Conservation (phyloP, 129 eudicot species). For the Helianthus tuberosus region DNA sequence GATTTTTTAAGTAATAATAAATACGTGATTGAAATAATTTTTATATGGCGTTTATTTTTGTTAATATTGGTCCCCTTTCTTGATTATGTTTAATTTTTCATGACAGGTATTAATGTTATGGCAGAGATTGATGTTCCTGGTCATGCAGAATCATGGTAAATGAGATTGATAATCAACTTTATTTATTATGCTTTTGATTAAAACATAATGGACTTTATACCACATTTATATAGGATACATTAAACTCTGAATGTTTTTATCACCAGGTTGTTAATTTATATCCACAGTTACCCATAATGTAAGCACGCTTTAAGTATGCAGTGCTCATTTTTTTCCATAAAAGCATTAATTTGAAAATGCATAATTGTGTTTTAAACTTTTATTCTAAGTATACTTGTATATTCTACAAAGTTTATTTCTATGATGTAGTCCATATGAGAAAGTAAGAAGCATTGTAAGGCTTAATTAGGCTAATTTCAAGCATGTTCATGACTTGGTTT, state of each 20-base stretch:
- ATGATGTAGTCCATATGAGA: not conserved
- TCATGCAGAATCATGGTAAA: constrained; percentile 96
- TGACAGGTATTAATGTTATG: constrained; percentile 90
- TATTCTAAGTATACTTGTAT: not conserved
- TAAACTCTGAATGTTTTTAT: not conserved
- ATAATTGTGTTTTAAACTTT: no score
- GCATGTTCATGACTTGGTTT: not conserved
- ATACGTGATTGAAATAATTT: not conserved
- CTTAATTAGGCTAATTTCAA: not conserved
- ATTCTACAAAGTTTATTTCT: not conserved
- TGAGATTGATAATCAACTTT: not conserved
- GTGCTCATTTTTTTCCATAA: not conserved
- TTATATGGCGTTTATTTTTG: not conserved
- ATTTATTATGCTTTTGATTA: not conserved
- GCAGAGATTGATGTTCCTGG: constrained; percentile 99
- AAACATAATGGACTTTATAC: not conserved
- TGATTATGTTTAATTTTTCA: constrained; percentile 13
- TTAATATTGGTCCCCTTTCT: constrained; percentile 12
- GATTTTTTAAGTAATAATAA: constrained; percentile 6
- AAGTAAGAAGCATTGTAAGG: constrained; percentile 1
- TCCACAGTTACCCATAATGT: not conserved
- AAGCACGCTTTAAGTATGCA: not conserved
- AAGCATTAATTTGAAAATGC: not conserved
- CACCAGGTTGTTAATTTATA: not conserved
- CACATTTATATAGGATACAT: not conserved